Percentiles rank a stretch among this genome's conserved stretches.
phyloP scores from a whole-genome alignment of 805 yeast species.

The Barnettozyma vustinii region DNA sequence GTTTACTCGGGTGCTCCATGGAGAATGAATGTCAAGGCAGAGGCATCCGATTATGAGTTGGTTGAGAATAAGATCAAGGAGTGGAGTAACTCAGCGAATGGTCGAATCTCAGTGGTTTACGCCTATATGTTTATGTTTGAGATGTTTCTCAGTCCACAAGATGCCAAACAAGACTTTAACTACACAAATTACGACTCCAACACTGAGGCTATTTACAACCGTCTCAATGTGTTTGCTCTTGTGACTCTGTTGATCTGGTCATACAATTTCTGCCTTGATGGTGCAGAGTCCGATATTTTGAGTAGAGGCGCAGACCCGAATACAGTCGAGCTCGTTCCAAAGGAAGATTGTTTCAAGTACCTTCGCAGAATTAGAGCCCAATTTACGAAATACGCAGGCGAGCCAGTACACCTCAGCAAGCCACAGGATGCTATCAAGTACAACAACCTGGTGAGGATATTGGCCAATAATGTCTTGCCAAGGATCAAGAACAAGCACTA shows the following conservation, averaged over 20 bases:
- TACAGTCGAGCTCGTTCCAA: slow-evolving; percentile 24
- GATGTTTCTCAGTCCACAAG: slow-evolving; percentile 52
- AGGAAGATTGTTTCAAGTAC: slow-evolving; percentile 47
- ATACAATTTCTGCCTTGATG: slow-evolving; percentile 41
- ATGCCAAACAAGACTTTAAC: slow-evolving; percentile 34
- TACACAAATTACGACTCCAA: slow-evolving; percentile 43
- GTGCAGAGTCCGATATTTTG: slow-evolving; percentile 37
- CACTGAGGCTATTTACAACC: slow-evolving; percentile 42
- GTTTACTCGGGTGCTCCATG: slow-evolving; percentile 80
- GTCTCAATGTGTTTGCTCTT: slow-evolving; percentile 31
- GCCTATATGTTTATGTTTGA: slow-evolving; percentile 59
- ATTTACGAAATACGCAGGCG: slow-evolving; percentile 31
- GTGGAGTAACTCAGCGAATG: slow-evolving; percentile 45
- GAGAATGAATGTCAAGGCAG: slow-evolving; percentile 65
- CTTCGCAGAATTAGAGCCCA: slow-evolving; percentile 43
- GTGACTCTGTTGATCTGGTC: slow-evolving; percentile 41
- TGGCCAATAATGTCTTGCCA: slow-evolving; percentile 35
- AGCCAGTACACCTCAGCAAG: slow-evolving; percentile 24
- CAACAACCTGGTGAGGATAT: slow-evolving; percentile 37
- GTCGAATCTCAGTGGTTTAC: slow-evolving; percentile 51
- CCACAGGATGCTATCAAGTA: slow-evolving; percentile 32
- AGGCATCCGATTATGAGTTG: slow-evolving; percentile 42
- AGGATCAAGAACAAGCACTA: slow-evolving; percentile 39
- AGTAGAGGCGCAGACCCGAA: slow-evolving; percentile 18
- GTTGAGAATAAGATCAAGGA: slow-evolving; percentile 45